A percentile compares a stretch with the other conserved stretches of the same genome.
Evolutionary conservation across 805 yeast genomes (phyloP).

Genomic region (Lipomyces yamanashiensis): DNA sequence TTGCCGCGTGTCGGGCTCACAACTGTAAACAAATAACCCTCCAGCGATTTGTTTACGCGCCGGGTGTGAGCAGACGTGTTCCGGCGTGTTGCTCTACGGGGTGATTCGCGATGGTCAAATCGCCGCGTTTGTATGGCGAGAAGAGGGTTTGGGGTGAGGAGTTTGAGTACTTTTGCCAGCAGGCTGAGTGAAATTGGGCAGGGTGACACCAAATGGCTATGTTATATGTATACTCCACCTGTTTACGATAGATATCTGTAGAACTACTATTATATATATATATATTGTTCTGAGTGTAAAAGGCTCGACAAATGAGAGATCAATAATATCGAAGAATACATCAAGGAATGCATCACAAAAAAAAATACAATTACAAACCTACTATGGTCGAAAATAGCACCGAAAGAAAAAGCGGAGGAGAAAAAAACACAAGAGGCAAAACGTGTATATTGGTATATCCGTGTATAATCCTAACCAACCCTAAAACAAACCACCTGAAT

Average conservation of each 20-base stretch:
- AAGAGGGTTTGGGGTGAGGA: not conserved
- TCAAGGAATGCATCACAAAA: not conserved
- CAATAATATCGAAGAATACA: not conserved
- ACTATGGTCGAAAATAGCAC: not conserved
- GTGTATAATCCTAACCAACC: not conserved
- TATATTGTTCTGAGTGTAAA: too few species aligned
- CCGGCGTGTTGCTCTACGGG: constrained; percentile 4
- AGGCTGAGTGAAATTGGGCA: not conserved
- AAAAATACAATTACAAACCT: not conserved
- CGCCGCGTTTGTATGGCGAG: constrained; percentile 12
- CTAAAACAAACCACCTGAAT: not conserved
- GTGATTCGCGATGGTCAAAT: constrained; percentile 11
- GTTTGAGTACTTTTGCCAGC: not conserved
- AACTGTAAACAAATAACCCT: not conserved
- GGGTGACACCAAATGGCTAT: constrained; percentile 4
- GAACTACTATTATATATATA: too few species aligned
- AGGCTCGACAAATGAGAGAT: too few species aligned
- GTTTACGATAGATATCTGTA: too few species aligned
- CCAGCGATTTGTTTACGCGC: too few species aligned
- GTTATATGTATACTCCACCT: not conserved
- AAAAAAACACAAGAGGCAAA: not conserved
- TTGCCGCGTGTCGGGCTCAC: not conserved
- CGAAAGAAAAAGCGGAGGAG: not conserved
- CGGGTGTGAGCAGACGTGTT: not conserved
- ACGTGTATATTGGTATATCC: not conserved